Evolutionary conservation across 805 yeast species (phyloP).

Genomic region (Kluyveromyces nonfermentans): DNA sequence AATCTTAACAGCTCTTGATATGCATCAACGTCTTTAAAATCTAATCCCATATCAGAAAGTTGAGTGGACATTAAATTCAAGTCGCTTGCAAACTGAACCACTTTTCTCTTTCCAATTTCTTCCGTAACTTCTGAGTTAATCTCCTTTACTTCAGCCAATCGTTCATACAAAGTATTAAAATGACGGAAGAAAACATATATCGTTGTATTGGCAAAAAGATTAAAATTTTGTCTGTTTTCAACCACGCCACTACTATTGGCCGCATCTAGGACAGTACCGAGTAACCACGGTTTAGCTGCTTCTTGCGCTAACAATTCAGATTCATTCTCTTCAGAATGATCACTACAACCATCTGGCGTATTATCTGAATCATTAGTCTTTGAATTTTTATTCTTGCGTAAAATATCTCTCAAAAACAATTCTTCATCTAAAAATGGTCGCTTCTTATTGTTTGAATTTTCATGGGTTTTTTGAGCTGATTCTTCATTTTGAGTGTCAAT

Average conservation of each 20-base stretch:
- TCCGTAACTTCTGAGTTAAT: constrained; percentile 61
- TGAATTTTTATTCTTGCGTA: constrained; percentile 30
- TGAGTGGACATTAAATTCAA: constrained; percentile 73
- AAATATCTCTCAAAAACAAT: constrained; percentile 52
- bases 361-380: constrained; percentile 16
- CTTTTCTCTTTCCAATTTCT: constrained; percentile 56
- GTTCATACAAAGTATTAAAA: constrained; percentile 67
- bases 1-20: constrained; percentile 71
- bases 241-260: constrained; percentile 25
- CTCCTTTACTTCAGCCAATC: constrained; percentile 68
- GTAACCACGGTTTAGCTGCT: constrained; percentile 27
- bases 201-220: constrained; percentile 80
- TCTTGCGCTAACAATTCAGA: constrained; percentile 23
- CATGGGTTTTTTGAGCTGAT: constrained; percentile 13
- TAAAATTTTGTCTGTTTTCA: constrained; percentile 45
- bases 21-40: constrained; percentile 57
- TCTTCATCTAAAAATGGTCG: constrained; percentile 28
- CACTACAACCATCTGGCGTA: constrained; percentile 20
- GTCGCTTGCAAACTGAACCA: constrained; percentile 76
- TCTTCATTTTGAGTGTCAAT: constrained; percentile 6
- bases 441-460: constrained; percentile 19
- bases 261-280: constrained; percentile 27
- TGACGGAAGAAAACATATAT: constrained; percentile 85
- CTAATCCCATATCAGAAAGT: constrained; percentile 70
- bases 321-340: constrained; percentile 23